phyloP scores from a whole-genome alignment of 345 rosid species.

The Rhodomyrtus tomentosa region DNA sequence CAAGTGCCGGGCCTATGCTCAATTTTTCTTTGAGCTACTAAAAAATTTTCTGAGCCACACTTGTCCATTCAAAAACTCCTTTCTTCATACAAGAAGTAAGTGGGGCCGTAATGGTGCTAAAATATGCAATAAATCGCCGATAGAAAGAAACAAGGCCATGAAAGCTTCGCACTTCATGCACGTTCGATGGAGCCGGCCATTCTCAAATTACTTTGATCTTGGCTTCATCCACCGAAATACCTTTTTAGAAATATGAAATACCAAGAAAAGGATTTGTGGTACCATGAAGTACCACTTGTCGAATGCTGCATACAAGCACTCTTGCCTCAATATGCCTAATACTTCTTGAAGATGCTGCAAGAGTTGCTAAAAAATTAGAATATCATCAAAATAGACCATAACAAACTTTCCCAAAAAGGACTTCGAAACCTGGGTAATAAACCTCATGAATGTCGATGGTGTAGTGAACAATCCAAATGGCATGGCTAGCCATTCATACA shows the following conservation, averaged over 20 bases:
- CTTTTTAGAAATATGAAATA: not conserved
- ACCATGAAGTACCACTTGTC: not conserved
- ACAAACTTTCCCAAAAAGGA: not conserved
- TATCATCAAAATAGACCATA: no score
- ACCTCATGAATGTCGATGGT: not conserved
- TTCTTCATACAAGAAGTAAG: no score
- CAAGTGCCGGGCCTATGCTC: fast-evolving
- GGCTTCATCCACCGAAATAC: not conserved
- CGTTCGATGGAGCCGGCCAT: not conserved
- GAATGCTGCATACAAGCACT: not conserved
- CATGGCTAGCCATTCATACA: not conserved
- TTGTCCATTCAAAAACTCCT: no score
- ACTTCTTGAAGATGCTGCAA: not conserved
- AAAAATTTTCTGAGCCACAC: no score
- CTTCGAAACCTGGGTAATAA: not conserved
- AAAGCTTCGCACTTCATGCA: not conserved
- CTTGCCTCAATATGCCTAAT: not conserved
- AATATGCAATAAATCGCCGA: not conserved
- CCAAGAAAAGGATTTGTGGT: not conserved
- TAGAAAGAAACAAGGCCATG: not conserved
- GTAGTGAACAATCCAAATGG: not conserved
- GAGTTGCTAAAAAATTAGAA: no score
- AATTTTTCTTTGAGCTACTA: no score
- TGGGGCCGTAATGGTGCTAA: not conserved
- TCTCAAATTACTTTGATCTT: no score